These are phyloP conservation scores for Xylaria sp. DNA, from an alignment of 2,329 filamentous ascomycete species.

Conservation along the genomic window DNA sequence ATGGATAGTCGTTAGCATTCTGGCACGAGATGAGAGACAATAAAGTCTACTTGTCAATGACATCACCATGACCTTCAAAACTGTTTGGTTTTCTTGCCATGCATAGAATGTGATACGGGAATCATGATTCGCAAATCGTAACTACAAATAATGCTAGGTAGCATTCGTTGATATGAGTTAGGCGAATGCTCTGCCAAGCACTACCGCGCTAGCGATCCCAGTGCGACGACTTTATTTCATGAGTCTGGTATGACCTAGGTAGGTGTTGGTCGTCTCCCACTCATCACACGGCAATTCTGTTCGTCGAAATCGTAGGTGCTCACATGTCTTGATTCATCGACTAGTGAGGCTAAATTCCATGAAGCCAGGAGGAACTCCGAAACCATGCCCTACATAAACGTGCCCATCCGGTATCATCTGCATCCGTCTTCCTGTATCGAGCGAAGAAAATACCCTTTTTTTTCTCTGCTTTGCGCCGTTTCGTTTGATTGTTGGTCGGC, in stretches of 20 bases:
- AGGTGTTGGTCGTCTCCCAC: conserved; percentile 10
- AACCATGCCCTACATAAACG: conserved; percentile 57
- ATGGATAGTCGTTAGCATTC: conserved; percentile 34
- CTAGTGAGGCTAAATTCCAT: conserved; percentile 57
- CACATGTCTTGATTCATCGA: conserved; percentile 55
- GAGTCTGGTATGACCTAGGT: conserved; percentile 10
- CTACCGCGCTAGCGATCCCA: neutral
- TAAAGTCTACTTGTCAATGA: conserved; percentile 33
- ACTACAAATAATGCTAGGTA: neutral
- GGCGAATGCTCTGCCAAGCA: neutral
- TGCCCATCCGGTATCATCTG: conserved; percentile 48
- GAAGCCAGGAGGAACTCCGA: conserved; percentile 55
- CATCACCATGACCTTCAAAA: conserved; percentile 29
- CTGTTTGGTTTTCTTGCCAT: neutral
- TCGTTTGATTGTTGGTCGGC: conserved; percentile 33
- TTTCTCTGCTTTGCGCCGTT: conserved; percentile 42
- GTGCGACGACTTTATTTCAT: conserved; percentile 11
- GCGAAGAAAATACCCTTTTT: conserved; percentile 40
- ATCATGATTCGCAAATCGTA: neutral
- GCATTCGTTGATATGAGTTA: conserved; percentile 2
- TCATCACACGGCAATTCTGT: conserved; percentile 30
- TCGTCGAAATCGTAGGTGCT: conserved; percentile 40
- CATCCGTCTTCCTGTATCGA: conserved; percentile 35
- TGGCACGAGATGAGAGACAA: conserved; percentile 13
- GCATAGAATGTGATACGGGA: conserved; percentile 12